Percentiles rank a stretch among this genome's conserved stretches.
These are phyloP conservation scores for Wolfiporia cocos DNA, from an alignment of 1,284 basidiomycete genomes.

Conservation along the genomic window DNA sequence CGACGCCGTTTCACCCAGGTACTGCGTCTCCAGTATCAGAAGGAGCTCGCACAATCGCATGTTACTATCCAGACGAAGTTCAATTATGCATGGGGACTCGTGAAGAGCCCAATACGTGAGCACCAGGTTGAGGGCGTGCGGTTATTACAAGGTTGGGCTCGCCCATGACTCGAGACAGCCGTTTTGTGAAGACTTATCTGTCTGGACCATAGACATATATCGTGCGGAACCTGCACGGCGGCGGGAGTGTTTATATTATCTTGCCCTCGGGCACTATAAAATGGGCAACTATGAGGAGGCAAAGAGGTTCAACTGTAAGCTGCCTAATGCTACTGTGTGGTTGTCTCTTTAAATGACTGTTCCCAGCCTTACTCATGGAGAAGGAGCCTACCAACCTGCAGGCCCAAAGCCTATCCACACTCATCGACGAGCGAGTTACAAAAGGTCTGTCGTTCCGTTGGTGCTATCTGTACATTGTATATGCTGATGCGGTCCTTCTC, in stretches of 20 bases:
- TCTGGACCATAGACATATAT: conserved; percentile 72
- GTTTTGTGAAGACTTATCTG: not conserved
- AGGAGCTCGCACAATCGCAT: conserved; percentile 79
- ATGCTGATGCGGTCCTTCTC: too few species aligned
- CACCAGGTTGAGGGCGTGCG: conserved; percentile 90
- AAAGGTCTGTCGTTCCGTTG: conserved; percentile 65
- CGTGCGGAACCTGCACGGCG: conserved; percentile 82
- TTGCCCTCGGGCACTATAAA: conserved; percentile 96
- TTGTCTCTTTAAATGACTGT: conserved; percentile 1
- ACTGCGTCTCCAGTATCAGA: conserved; percentile 82
- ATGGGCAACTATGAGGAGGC: conserved; percentile 95
- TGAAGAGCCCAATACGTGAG: conserved; percentile 80
- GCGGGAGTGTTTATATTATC: conserved; percentile 96
- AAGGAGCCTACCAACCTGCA: conserved; percentile 96
- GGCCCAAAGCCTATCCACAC: conserved; percentile 76
- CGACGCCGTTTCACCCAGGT: conserved; percentile 46
- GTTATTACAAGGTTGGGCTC: conserved; percentile 76
- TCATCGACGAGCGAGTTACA: conserved; percentile 87
- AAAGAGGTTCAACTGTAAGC: conserved; percentile 86
- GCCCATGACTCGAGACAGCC: too few species aligned
- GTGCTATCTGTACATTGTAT: too few species aligned
- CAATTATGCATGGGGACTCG: conserved; percentile 96
- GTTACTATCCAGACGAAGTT: conserved; percentile 96
- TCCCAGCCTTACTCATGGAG: conserved; percentile 76
- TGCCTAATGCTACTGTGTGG: not conserved